Conservation (phyloP, 108 stramenopile genomes). For the Conticribra guillardii region DNA sequence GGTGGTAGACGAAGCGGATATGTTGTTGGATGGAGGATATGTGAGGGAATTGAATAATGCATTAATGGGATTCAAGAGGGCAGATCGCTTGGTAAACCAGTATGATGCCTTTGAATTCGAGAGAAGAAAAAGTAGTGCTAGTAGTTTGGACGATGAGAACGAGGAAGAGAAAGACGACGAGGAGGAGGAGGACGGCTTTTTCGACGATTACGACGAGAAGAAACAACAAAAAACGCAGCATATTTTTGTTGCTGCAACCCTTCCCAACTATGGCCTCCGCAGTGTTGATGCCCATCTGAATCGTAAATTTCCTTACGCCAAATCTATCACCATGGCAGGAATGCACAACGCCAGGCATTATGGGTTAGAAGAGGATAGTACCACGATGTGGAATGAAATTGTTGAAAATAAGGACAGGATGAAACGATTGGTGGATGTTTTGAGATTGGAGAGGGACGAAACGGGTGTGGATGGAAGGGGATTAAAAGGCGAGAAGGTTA, state of each 20-base stretch:
- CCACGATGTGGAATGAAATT: conserved; percentile 74
- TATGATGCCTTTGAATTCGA: conserved; percentile 23
- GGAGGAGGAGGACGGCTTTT: conserved; percentile 2
- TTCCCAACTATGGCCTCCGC: conserved; percentile 91
- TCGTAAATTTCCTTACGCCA: conserved; percentile 84
- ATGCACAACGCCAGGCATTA: conserved; percentile 91
- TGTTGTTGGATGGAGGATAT: conserved; percentile 96
- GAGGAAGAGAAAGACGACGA: conserved; percentile 44
- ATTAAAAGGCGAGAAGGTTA: conserved; percentile 82
- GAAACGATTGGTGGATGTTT: conserved; percentile 72
- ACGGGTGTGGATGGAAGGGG: conserved; percentile 61
- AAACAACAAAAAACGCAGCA: conserved; percentile 66
- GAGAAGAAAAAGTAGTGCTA: no score
- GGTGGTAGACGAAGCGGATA: conserved; percentile 96
- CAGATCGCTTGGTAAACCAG: conserved; percentile 57
- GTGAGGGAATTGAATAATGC: conserved; percentile 86
- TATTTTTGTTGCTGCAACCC: conserved; percentile 93
- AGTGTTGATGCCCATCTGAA: conserved; percentile 91
- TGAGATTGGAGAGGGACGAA: conserved; percentile 49
- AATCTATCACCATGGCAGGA: conserved; percentile 63
- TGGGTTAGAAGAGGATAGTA: conserved; percentile 64
- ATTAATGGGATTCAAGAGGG: conserved; percentile 89
- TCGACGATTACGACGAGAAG: conserved; percentile 18
- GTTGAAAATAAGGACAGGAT: conserved; percentile 81
- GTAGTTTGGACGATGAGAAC: no score